phyloP scores from a whole-genome alignment of 225 moss, liverwort and hornwort genomes.

The Physcomitrium patens region DNA sequence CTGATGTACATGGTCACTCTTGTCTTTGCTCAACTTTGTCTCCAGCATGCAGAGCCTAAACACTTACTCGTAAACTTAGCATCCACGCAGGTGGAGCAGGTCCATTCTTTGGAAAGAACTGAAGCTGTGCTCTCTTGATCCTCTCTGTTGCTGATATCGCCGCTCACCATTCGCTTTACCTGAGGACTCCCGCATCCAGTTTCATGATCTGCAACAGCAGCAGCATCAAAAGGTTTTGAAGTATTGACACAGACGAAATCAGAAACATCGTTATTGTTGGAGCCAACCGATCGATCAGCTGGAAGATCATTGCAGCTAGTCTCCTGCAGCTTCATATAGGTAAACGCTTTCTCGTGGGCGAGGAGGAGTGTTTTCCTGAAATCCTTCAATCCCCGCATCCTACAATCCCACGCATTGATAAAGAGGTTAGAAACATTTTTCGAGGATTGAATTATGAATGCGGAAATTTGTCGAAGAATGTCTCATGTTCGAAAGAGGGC shows the following conservation, averaged over 20 bases:
- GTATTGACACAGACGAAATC: background rate
- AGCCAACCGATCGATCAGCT: conserved; percentile 3
- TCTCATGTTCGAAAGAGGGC: no score
- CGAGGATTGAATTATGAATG: no score
- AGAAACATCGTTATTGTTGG: background rate
- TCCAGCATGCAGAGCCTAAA: background rate
- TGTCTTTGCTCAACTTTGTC: no score
- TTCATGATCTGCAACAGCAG: background rate
- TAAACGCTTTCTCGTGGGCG: conserved; percentile 40
- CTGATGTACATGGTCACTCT: no score
- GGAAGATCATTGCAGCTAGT: background rate
- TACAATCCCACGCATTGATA: conserved; percentile 19
- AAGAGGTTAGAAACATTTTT: no score
- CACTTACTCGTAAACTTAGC: conserved; percentile 44
- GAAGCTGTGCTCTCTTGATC: conserved; percentile 14
- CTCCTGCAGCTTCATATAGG: conserved; percentile 1
- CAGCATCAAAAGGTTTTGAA: background rate
- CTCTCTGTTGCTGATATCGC: conserved; percentile 13
- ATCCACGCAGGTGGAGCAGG: conserved; percentile 40
- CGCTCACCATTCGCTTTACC: conserved; percentile 12
- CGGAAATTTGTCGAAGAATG: no score
- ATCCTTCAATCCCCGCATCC: conserved; percentile 32
- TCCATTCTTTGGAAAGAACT: conserved; percentile 26
- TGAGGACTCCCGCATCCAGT: background rate
- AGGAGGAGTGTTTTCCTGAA: conserved; percentile 42